Evolutionary conservation across 176 grass and related monocot species (phyloP).

Genomic region (Triticum turgidum): DNA sequence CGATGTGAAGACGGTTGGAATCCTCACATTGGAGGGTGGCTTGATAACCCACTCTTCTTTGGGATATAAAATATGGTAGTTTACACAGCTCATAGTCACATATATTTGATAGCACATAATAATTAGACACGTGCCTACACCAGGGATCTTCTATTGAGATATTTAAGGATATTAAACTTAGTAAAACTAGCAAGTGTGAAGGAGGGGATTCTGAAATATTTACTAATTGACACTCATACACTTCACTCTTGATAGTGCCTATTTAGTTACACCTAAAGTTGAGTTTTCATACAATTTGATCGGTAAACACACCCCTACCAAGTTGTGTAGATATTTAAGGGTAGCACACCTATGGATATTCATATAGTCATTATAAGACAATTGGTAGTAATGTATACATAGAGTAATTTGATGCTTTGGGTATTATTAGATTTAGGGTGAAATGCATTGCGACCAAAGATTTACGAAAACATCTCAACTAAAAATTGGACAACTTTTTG

Average conservation of each 20-base stretch:
- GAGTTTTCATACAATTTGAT: too few relatives aligned
- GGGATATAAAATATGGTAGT: not conserved
- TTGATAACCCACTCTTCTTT: not conserved
- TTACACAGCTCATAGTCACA: not conserved
- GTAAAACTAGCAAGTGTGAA: not conserved
- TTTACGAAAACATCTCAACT: too few relatives aligned
- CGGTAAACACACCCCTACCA: too few relatives aligned
- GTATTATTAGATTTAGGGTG: too few relatives aligned
- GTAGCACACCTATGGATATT: too few relatives aligned
- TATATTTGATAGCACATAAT: not conserved
- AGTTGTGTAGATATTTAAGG: too few relatives aligned
- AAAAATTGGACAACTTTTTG: too few relatives aligned
- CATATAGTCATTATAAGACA: too few relatives aligned
- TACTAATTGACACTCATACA: not conserved
- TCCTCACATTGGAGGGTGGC: not conserved
- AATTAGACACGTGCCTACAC: not conserved
- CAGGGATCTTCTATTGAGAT: not conserved
- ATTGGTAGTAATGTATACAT: too few relatives aligned
- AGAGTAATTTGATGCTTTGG: too few relatives aligned
- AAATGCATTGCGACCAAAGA: too few relatives aligned
- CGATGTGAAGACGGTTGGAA: not conserved
- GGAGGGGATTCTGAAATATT: not conserved
- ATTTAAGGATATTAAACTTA: not conserved
- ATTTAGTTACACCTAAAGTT: too few relatives aligned
- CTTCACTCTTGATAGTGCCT: not conserved